Base-by-base conservation (phyloP, 2,329 filamentous ascomycete genomes). In the Paramyrothecium roridum region DNA sequence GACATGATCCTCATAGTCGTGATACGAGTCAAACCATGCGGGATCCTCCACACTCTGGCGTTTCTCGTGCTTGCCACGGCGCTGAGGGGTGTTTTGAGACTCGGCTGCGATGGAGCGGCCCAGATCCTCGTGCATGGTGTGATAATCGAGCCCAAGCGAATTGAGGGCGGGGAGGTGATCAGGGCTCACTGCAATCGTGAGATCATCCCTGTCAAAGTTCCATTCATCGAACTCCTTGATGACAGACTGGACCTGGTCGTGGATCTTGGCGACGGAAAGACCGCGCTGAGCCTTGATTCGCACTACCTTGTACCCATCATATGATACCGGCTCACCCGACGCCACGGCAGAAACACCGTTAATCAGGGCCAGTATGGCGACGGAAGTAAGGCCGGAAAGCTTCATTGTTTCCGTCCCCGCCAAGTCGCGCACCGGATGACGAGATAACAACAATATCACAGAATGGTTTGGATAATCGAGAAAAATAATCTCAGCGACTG, bases 11-110 rank as follows among this genome's bases (percentile, higher is more conserved):
- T 67, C 67, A 58, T 80, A 82, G 4, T 70, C 21, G 61, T 84
- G 81, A 65, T 83, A 84, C 3, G 70, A 70, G 54, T 77, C 71
- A 67, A 82, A 83, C 76, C 77, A 83, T 8, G 49, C 11, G 3
- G 49, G 49, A 16, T 51, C 49, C 76, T 43, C 13, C 20, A 22
- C 11, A 48, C 21, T 52, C 30, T 51, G 30, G 17, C 49, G 49
- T 30, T 51, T 51, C 49, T 51, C 30, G 17, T 51, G 26, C 65
- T 53, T 72, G 3, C n/a, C 37, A 43, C 37, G 37, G 12, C 37
- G 37, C 13, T 19, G 37, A 73, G 22, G 55, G 45, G 7, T 62
- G 56, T 52, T 70, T 69, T 33, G 52, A 21, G 12, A 61, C 61
- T 79, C 75, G 7, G 64, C 56, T 2, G 66, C 65, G 17, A 78